Evolutionary conservation across 2,329 filamentous ascomycete genomes (phyloP), one percentile per base, ranked within the genome.

Genomic region (Setomelanomma holmii): DNA sequence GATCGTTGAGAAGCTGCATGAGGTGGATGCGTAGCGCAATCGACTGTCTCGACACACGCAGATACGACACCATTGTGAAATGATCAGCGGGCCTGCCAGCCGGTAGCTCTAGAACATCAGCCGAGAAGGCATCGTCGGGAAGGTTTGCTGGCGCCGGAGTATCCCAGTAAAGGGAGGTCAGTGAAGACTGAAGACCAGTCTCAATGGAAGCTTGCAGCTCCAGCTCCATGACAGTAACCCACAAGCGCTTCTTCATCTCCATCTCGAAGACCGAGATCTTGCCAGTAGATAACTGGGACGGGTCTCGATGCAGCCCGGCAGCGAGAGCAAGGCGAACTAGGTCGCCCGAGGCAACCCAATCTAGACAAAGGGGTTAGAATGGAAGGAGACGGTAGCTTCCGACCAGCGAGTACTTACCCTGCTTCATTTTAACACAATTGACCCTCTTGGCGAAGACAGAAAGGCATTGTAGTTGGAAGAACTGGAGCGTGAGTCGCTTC

Each of bases 121-220:
- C 21, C 5, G 63, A 65, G 16, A 85, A 71, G 7, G 80, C 78
- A 23, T 80, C 76, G 51, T 85, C 81, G 23, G 79, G 75, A 16
- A 84, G 66, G 53, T 85, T 84, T 19, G 75, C 67, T 1, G 82
- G 81, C 4, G 78, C 67, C 7, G 74, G 71, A 4, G 76, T 77
- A 53, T 86, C 82, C 51, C 80, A 83, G 34, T 82, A 79, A 2
- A 77, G 54, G 1, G 66, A 64, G 40, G 68, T 75, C 1, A 75
- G 65, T 1, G 73, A 69, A 4, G 78, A 75, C 2, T 80, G 78
- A 72, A 86, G 80, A 1, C 84, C 84, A 11, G 77, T 76, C 54
- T 85, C 82, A 12, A 85, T 69, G 1, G 82, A 81, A 0, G 81
- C 76, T 58, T 85, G 82, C 2, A 85, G 65, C 49, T 86, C 83